These are phyloP conservation scores for Monotropa hypopitys DNA, from an alignment of 179 eudicot species.

Conservation along the genomic window DNA sequence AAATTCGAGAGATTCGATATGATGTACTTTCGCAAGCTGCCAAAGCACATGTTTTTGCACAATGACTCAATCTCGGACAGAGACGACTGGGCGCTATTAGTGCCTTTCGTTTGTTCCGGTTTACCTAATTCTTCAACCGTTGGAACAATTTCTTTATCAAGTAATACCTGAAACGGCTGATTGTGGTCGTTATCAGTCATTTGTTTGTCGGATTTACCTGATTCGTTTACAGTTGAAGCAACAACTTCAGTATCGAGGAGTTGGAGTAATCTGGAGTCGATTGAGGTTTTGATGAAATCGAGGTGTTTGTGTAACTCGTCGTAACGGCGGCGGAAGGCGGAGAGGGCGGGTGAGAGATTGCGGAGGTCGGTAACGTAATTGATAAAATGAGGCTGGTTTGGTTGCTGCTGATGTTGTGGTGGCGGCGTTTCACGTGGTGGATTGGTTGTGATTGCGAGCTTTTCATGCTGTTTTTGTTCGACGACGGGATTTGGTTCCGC, in stretches of 20 bases:
- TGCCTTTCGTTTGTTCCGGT: background rate
- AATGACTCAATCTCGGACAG: slow-evolving; percentile 9
- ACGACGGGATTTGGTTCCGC: background rate
- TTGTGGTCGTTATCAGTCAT: no score
- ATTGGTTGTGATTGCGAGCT: background rate
- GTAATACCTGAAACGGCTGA: no score
- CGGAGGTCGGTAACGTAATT: slow-evolving; percentile 17
- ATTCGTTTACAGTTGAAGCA: background rate
- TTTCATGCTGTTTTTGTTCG: background rate
- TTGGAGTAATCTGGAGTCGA: slow-evolving; percentile 11
- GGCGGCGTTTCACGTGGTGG: background rate
- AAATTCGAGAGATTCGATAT: slow-evolving; percentile 10
- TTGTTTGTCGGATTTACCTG: background rate
- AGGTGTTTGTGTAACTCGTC: slow-evolving; percentile 30
- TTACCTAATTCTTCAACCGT: background rate
- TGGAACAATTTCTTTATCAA: background rate
- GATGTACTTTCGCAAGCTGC: slow-evolving; percentile 19
- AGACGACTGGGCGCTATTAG: background rate
- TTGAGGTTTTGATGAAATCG: slow-evolving; percentile 13
- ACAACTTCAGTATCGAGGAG: background rate
- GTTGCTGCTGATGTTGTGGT: background rate
- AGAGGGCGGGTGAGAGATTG: slow-evolving; percentile 21
- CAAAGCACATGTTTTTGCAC: slow-evolving; percentile 17
- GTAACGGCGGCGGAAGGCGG: slow-evolving; percentile 25
- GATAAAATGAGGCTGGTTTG: background rate